Base-by-base conservation (phyloP, 495 filamentous ascomycete species). In the Alectoria sarmentosa region DNA sequence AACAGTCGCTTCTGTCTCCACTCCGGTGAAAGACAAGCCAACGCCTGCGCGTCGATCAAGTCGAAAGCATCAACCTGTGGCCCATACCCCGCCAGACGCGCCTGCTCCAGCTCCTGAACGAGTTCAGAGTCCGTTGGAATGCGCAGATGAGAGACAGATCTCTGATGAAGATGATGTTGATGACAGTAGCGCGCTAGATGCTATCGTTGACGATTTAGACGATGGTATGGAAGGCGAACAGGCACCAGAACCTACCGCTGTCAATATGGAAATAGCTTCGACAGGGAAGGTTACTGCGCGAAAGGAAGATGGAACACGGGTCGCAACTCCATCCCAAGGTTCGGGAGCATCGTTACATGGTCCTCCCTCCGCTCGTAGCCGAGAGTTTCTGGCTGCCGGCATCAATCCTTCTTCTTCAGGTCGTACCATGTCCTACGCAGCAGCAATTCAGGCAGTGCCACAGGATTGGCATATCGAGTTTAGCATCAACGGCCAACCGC, bases 381-480 rank as follows among this genome's bases (percentile, higher is more conserved):
- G 67, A 80, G 84, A 58, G 73, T 76, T 66, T 78, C 81, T 61
- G 66, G 64, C 79, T 79, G 41, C 82, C 76, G 19, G 75, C 74
- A 19, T 67, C 44, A 66, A 59, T 57, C n/a, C 62, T 36, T 69
- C 79, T 66, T 69, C 78, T 72, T 73, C 80, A 63, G 73, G 77
- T 56, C 76, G 81, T 34, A 73, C 83, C 15, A 77, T 84, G 21
- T 93, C 91, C 0, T 96, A 96, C 71, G 88, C 91, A 21, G 90
- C 89, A 42, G 90, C 91, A 8, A 83, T 94, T 68, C 87, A 90
- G 69, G 70, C 85, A 36, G 73, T 83, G 7, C 91, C 92, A n/a
- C 88, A 92, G 65, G 94, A 98, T 71, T 99, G 95, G 95, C 94
- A 99, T 69, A 90, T 99, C 49, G 90, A 98, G 70, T 99, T 99